Evolutionary conservation across 2,329 filamentous ascomycete genomes (phyloP).

Genomic region (Neobulgaria alba): DNA sequence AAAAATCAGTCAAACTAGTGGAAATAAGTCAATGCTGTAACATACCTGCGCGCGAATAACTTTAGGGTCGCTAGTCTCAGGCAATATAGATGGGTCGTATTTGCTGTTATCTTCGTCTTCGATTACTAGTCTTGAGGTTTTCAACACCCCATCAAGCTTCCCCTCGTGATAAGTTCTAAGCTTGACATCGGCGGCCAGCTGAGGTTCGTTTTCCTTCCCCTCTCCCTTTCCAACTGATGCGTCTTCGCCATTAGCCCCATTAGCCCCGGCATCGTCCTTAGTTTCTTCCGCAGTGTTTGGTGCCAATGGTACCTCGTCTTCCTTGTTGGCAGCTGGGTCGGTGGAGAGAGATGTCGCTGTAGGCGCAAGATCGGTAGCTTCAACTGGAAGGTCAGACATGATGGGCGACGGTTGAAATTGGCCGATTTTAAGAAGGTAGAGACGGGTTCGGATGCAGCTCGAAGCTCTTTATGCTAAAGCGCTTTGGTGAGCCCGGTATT

Average conservation of each 20-base stretch:
- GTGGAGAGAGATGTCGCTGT: slow-evolving; percentile 17
- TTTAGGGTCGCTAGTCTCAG: slow-evolving; percentile 51
- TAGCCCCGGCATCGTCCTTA: too few species aligned
- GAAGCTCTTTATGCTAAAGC: neutral
- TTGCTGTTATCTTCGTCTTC: slow-evolving; percentile 39
- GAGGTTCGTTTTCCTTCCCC: slow-evolving; percentile 5
- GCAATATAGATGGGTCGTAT: slow-evolving; percentile 45
- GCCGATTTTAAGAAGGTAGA: neutral
- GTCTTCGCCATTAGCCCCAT: too few species aligned
- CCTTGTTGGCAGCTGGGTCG: slow-evolving; percentile 14
- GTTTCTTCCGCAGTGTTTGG: slow-evolving; percentile 9
- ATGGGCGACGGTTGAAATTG: slow-evolving; percentile 2
- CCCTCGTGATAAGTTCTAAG: neutral
- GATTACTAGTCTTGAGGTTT: slow-evolving; percentile 3
- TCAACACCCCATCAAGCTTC: slow-evolving; percentile 20
- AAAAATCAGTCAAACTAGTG: too few species aligned
- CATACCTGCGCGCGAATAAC: slow-evolving; percentile 59
- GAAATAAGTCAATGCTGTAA: too few species aligned
- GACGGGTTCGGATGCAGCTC: neutral
- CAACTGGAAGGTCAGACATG: slow-evolving; percentile 21
- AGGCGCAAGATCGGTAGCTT: slow-evolving; percentile 19
- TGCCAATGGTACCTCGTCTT: slow-evolving; percentile 9
- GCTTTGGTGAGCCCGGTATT: neutral
- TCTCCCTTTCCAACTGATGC: slow-evolving; percentile 2
- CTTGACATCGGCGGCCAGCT: slow-evolving; percentile 6